Base-by-base conservation (phyloP, 1,284 basidiomycete genomes). In the Calocybe gambosa region DNA sequence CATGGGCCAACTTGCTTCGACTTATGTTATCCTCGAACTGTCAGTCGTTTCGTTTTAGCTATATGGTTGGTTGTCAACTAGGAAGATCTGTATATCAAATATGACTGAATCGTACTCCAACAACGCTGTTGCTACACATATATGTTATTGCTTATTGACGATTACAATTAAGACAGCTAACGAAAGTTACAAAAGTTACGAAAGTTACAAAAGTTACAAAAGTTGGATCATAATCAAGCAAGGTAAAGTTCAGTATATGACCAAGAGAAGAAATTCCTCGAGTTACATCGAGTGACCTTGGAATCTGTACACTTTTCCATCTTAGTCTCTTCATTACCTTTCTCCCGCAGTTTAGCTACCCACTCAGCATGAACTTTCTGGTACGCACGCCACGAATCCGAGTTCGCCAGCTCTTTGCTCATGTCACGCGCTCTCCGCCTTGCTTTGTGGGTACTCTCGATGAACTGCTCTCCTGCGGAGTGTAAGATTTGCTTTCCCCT, bases 361-460 rank as follows among this genome's bases (percentile, higher is more conserved):
- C 67, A 69, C 6, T 68, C 63, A 9, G 58, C 64, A 38, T 68
- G 69, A 9, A 57, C 60, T 47, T 60, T 62, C 55, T 61, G 60
- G 58, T 71, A 72, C 8, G 60, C 53, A 43, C 62, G 60, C 67
- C 67, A 69, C 5, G 63, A 59, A 35, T 65, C 64, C 4, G 58
- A 60, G 5, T 57, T 55, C 15, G 65, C 58, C 29, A 73, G 51
- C 12, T 52, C 62, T 46, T 74, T 62, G 55, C 64, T 71, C 47
- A 47, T 33, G 23, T 47, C 49, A 20, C 43, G 51, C 13, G 51
- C 77, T 42, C 58, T 69, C 46, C 70, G 65, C 52, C 62, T 71
- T 13, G 86, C 63, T 57, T 77, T 69, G 61, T 66, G 74, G n/a
- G 85, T 84, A 40, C 72, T 73, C 43, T 60, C 63, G 4, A 48